A percentile compares a stretch with the other conserved stretches of the same genome.
These are phyloP conservation scores for Funneliformis caledonium DNA, from an alignment of 371 early-diverging fungal species.

Conservation along the genomic window DNA sequence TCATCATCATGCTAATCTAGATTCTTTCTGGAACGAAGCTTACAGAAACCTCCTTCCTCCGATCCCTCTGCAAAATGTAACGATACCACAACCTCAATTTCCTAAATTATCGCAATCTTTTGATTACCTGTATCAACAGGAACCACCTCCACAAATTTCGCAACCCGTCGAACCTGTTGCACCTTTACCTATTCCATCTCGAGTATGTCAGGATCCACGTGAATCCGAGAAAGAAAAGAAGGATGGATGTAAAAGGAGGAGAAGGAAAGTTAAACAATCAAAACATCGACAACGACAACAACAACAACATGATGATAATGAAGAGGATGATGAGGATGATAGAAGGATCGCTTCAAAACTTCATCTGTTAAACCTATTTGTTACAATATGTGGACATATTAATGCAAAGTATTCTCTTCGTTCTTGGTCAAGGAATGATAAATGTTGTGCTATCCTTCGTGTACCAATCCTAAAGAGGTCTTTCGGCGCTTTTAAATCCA, in stretches of 20 bases:
- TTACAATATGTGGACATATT: not conserved
- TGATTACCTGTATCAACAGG: not conserved
- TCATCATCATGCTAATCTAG: too few species aligned
- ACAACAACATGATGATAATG: not conserved
- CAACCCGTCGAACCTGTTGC: not conserved
- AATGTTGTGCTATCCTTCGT: slow-evolving; percentile 13
- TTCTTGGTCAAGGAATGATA: not conserved
- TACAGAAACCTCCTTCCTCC: not conserved
- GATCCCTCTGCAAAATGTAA: not conserved
- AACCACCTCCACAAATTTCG: not conserved
- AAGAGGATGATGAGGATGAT: not conserved
- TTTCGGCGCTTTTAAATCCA: slow-evolving; percentile 23
- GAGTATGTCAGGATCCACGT: not conserved
- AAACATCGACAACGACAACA: not conserved
- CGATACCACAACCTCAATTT: not conserved
- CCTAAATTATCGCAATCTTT: not conserved
- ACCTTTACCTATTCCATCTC: not conserved
- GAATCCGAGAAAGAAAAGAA: not conserved
- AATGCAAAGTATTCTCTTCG: not conserved
- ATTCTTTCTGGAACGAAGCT: not conserved
- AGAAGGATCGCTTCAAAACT: not conserved
- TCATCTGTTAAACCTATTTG: not conserved
- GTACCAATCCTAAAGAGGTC: slow-evolving; percentile 31
- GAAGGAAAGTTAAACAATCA: not conserved
- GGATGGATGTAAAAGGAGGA: not conserved